Evolutionary conservation across 352 stramenopile genomes (phyloP).

Genomic region (Phytophthora europaea): DNA sequence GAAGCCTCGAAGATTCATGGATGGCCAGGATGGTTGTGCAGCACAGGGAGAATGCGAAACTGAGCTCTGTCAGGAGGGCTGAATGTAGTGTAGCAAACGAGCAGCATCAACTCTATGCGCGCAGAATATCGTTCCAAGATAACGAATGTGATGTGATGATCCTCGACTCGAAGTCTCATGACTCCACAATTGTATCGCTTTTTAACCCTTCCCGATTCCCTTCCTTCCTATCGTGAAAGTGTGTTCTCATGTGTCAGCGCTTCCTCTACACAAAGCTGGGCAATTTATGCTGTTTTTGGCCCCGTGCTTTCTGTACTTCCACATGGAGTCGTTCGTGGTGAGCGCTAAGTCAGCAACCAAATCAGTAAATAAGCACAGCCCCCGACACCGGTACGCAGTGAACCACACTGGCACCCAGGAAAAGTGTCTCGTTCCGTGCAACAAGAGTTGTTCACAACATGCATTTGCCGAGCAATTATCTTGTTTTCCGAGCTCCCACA

Average conservation of each 20-base stretch:
- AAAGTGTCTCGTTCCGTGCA: too few species aligned
- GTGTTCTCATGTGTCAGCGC: background rate
- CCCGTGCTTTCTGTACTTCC: background rate
- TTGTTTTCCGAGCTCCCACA: too few species aligned
- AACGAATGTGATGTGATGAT: background rate
- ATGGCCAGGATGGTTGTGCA: background rate
- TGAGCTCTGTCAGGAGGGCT: background rate
- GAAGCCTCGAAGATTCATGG: background rate
- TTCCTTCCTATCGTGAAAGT: background rate
- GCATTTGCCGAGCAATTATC: too few species aligned
- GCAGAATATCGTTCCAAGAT: background rate
- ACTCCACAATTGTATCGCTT: background rate
- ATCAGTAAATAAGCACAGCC: too few species aligned
- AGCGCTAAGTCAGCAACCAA: background rate
- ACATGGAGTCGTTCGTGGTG: background rate
- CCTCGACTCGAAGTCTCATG: background rate
- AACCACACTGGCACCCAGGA: too few species aligned
- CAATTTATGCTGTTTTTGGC: background rate
- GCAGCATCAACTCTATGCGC: background rate
- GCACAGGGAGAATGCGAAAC: background rate
- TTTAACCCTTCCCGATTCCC: background rate
- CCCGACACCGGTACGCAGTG: too few species aligned
- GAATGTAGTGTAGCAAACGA: background rate
- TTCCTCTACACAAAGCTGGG: background rate
- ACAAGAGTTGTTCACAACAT: too few species aligned